phyloP scores from a whole-genome alignment of 2,329 filamentous ascomycete genomes.

The Alternaria metachromatica region DNA sequence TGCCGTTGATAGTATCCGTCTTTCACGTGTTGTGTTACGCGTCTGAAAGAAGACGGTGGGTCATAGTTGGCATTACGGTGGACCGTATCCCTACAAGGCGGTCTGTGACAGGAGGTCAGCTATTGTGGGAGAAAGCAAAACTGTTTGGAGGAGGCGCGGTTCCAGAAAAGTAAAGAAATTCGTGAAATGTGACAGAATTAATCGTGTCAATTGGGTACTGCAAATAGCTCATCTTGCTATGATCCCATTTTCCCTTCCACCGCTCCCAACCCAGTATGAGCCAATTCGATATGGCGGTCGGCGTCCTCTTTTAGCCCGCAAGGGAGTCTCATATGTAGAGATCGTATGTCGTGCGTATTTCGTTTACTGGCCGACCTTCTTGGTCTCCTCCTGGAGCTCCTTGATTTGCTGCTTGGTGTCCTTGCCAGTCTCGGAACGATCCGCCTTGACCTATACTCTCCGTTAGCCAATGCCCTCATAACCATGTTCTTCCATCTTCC shows the following conservation, averaged over 20 bases:
- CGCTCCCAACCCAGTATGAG: not conserved
- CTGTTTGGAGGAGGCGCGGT: not conserved
- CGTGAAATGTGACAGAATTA: not conserved
- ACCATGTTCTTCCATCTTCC: too few species aligned
- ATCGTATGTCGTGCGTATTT: not conserved
- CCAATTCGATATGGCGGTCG: not conserved
- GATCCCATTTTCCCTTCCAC: not conserved
- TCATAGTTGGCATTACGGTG: not conserved
- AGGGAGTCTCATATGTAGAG: not conserved
- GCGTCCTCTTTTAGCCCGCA: not conserved
- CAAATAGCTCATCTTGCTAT: not conserved
- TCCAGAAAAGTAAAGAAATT: rapidly evolving
- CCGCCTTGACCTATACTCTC: slow-evolving; percentile 49
- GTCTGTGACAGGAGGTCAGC: not conserved
- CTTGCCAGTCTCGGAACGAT: slow-evolving; percentile 51
- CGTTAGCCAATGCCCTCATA: not conserved
- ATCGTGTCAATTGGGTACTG: not conserved
- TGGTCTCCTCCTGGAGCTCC: slow-evolving; percentile 55
- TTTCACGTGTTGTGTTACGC: not conserved
- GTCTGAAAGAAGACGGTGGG: not conserved
- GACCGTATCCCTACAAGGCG: not conserved
- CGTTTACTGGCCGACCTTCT: slow-evolving; percentile 29
- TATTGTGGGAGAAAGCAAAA: not conserved
- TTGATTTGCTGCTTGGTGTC: slow-evolving; percentile 51
- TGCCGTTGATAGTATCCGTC: not conserved